Percentiles rank a stretch among this genome's conserved stretches.
Evolutionary conservation across 495 filamentous ascomycete genomes (phyloP).

Genomic region (Daldinia bambusicola): DNA sequence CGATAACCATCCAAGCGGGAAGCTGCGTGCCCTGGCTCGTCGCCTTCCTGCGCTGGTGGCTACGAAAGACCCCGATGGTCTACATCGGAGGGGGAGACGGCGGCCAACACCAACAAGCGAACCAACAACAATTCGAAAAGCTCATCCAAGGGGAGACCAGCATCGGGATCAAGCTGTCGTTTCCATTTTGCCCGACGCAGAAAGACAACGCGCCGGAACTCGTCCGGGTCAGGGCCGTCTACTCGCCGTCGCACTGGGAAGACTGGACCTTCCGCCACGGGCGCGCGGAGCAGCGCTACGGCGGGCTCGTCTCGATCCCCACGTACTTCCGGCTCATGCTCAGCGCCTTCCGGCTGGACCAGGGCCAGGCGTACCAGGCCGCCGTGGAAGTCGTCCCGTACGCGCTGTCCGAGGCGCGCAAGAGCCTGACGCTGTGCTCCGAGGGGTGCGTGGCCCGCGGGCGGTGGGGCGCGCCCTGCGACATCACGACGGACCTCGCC

Average conservation of each 20-base stretch:
- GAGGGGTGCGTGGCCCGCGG: conserved; percentile 14
- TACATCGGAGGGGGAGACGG: conserved; percentile 11
- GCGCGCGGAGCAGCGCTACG: neutral
- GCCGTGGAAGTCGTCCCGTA: conserved; percentile 20
- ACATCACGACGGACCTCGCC: neutral
- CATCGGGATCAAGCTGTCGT: conserved; percentile 6
- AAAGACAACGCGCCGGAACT: neutral
- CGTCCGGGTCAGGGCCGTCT: conserved; percentile 13
- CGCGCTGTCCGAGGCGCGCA: conserved; percentile 8
- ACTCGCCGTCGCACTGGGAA: conserved; percentile 5
- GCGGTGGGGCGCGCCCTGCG: conserved; percentile 10
- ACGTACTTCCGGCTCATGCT: conserved; percentile 29
- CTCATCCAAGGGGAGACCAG: neutral
- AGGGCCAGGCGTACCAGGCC: conserved; percentile 11
- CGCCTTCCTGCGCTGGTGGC: conserved; percentile 28
- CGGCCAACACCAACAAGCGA: neutral
- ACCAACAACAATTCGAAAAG: neutral
- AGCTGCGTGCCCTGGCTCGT: conserved; percentile 29
- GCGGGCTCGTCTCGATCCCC: conserved; percentile 11
- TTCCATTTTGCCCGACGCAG: neutral
- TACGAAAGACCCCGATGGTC: neutral
- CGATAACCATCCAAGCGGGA: conserved; percentile 6
- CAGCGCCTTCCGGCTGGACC: conserved; percentile 15
- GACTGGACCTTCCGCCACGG: conserved; percentile 17
- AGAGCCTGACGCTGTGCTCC: conserved; percentile 23